These are phyloP conservation scores for Trypanosoma congolense DNA, from an alignment of 208 protist genomes.

Conservation along the genomic window DNA sequence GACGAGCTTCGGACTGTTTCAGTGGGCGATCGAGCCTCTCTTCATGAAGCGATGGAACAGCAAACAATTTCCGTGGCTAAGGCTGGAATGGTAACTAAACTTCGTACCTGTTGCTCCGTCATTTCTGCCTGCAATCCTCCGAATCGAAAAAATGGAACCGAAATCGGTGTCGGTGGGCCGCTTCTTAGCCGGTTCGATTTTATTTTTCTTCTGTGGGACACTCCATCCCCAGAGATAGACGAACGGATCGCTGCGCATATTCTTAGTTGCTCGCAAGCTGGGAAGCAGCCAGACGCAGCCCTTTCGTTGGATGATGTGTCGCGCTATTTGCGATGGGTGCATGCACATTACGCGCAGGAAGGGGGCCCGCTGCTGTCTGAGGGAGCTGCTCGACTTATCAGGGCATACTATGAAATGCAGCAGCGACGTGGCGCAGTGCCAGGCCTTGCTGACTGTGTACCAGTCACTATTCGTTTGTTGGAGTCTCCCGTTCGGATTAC, in stretches of 20 bases:
- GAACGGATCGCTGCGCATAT: conserved; percentile 83
- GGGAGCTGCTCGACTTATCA: conserved; percentile 61
- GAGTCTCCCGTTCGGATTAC: conserved; percentile 93
- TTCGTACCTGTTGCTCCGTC: conserved; percentile 93
- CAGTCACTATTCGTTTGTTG: conserved; percentile 95
- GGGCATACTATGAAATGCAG: conserved; percentile 73
- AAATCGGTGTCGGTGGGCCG: conserved; percentile 92
- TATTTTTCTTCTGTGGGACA: conserved; percentile 94
- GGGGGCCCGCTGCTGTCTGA: conserved; percentile 73
- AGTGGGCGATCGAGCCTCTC: conserved; percentile 88
- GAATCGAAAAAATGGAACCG: conserved; percentile 42
- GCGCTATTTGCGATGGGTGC: conserved; percentile 75
- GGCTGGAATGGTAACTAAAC: conserved; percentile 94
- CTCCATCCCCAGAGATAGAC: conserved; percentile 80
- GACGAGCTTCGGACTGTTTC: conserved; percentile 97
- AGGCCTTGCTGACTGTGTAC: conserved; percentile 76
- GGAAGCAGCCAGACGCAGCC: conserved; percentile 21
- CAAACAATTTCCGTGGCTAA: conserved; percentile 95
- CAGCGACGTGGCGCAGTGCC: conserved; percentile 64
- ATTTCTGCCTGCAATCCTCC: conserved; percentile 95
- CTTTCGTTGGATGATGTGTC: conserved; percentile 58
- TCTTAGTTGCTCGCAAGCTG: conserved; percentile 44
- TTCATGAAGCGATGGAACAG: conserved; percentile 99
- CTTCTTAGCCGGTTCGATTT: conserved; percentile 97
- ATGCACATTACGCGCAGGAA: conserved; percentile 55